Evolutionary conservation across 2,329 filamentous ascomycete genomes (phyloP).

Genomic region (Clarireedia hainanense): DNA sequence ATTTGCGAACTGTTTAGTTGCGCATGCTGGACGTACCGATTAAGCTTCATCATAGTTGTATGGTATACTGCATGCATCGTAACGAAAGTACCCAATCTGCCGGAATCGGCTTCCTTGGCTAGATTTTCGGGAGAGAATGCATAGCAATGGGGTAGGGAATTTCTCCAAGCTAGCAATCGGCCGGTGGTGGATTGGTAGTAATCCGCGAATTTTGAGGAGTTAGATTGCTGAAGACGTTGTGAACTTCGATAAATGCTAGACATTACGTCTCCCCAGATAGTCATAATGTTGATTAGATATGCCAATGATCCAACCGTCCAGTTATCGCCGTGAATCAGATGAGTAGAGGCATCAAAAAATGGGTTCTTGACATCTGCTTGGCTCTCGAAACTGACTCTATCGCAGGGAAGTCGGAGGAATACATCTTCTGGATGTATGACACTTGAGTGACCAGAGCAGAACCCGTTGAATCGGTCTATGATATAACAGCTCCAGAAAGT

Average conservation of each 20-base stretch:
- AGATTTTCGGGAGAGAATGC: conserved; percentile 49
- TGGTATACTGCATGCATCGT: conserved; percentile 62
- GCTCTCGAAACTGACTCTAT: conserved; percentile 52
- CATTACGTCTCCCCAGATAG: conserved; percentile 59
- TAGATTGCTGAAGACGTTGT: conserved; percentile 19
- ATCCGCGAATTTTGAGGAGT: conserved; percentile 31
- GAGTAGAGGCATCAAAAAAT: conserved; percentile 48
- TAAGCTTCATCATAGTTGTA: conserved; percentile 54
- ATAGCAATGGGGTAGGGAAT: conserved; percentile 46
- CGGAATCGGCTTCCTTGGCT: conserved; percentile 43
- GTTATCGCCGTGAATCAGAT: conserved; percentile 32
- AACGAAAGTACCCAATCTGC: conserved; percentile 51
- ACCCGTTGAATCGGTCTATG: conserved; percentile 58
- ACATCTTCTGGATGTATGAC: conserved; percentile 57
- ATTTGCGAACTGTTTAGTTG: conserved; percentile 35
- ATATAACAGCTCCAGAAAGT: conserved; percentile 68
- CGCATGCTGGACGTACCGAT: conserved; percentile 47
- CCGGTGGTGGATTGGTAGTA: conserved; percentile 45
- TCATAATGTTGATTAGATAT: conserved; percentile 53
- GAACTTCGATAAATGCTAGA: conserved; percentile 48
- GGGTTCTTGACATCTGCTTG: conserved; percentile 50
- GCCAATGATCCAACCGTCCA: conserved; percentile 37
- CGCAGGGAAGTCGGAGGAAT: conserved; percentile 58
- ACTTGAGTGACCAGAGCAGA: conserved; percentile 45
- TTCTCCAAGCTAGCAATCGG: conserved; percentile 50